phyloP scores from a whole-genome alignment of 768 basidiomycete species.

The Leccinum boreale region DNA sequence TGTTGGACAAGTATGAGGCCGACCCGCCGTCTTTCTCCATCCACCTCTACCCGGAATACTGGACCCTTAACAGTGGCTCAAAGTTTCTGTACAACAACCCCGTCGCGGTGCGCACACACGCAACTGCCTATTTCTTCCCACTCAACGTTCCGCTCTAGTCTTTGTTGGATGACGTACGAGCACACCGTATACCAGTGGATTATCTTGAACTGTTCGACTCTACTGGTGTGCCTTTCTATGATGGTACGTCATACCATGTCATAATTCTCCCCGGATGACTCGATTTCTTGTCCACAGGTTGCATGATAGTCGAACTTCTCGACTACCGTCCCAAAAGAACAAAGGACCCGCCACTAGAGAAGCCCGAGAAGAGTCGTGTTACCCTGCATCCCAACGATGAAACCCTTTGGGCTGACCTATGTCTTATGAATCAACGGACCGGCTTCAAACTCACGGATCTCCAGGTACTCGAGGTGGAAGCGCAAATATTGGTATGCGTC shows the following conservation, averaged over 20 bases:
- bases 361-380: constrained; percentile 62
- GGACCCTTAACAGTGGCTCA: constrained; percentile 77
- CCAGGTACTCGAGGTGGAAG: constrained; percentile 71
- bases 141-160: constrained; percentile 43
- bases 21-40: constrained; percentile 74
- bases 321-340: constrained; percentile 65
- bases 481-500: constrained; percentile 61
- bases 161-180: constrained; percentile 78
- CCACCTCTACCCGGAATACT: constrained; percentile 74
- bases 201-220: constrained; percentile 78
- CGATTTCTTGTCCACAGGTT: constrained; percentile 45
- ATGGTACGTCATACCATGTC: constrained; percentile 49
- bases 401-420: constrained; percentile 77
- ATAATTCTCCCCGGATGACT: constrained; percentile 1
- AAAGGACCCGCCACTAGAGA: constrained; percentile 56
- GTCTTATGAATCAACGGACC: constrained; percentile 57
- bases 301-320: constrained; percentile 80
- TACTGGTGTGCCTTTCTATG: constrained; percentile 75
- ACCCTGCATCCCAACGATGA: constrained; percentile 77
- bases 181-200: constrained; percentile 81
- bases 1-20: constrained; percentile 54
- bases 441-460: constrained; percentile 64
- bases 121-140: background rate
- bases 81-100: constrained; percentile 82
- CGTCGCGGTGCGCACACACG: constrained; percentile 48